Base-by-base conservation (phyloP, 2,329 filamentous ascomycete genomes). In the Pleochaeta shiraiana region DNA sequence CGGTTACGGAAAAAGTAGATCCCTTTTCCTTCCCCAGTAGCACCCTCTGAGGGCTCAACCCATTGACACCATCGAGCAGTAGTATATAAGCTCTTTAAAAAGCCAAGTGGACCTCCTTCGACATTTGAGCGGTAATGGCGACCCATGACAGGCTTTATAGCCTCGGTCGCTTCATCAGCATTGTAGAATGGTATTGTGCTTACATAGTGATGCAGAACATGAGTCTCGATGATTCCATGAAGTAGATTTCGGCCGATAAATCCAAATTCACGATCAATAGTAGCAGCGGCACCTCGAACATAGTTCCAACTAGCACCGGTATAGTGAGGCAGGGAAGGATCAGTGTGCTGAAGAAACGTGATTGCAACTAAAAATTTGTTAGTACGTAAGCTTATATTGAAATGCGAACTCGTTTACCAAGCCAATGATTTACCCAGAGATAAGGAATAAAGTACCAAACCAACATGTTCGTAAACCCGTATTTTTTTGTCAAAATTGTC, bases 351-450 rank as follows among this genome's bases (percentile, higher is more conserved):
- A 68, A 97, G 84, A 82, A 85, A 97, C 70, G 92, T 97, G 76
- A 97, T 97, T 74, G 91, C 91, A 70, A 97, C 91, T 92, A 70
- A 11, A 19, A 55, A 31, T 31, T 39, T 12, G 64, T 74, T 71
- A 71, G 72, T 72, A 65, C 69, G 30, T 63, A n/a, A 26, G 39
- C 4, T 26, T 34, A 4, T 39, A 19, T 53, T 31, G 47, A 59
- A 64, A 11, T 9, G 37, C 33, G 30, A 16, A 2, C 21, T 19
- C 50, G 81, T 88, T 81, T 84, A 93, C 89, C 88, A 65, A 97
- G 87, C 92, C 92, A 97, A 83, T 96, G 90, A 83, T 97, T 95
- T 65, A 96, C 91, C 92, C 92, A 96, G 67, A 96, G 80, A 75
- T 97, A 98, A 43, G 93, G 93, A 66, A 95, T 73, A 72, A 91